Percentiles rank a stretch among this genome's conserved stretches.
Evolutionary conservation across 345 rosid genomes (phyloP).

Genomic region (Populus pruinosa): DNA sequence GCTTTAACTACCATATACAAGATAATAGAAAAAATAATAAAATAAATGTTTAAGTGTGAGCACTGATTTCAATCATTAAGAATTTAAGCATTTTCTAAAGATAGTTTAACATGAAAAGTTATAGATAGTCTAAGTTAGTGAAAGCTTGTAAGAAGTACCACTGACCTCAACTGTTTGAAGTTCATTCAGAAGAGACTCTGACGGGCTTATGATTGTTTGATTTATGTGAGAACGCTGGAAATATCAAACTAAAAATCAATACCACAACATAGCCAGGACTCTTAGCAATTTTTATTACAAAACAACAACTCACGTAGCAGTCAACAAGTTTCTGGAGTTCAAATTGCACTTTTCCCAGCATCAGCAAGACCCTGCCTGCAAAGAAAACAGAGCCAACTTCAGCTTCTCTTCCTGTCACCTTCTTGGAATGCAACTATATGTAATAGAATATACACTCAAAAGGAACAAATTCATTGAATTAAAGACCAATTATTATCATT

Average conservation of each 20-base stretch:
- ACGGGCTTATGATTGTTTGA: constrained; percentile 77
- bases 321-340: constrained; percentile 88
- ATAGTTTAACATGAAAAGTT: not conserved
- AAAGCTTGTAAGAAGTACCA: not conserved
- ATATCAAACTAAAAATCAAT: constrained; percentile 15
- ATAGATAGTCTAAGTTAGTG: not conserved
- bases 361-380: constrained; percentile 68
- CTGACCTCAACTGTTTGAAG: constrained; percentile 94
- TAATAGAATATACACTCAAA: not conserved
- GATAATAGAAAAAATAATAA: not conserved
- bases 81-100: not conserved
- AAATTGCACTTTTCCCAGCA: constrained; percentile 81
- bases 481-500: not conserved
- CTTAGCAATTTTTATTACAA: not conserved
- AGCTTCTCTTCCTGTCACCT: constrained; percentile 7
- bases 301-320: constrained; percentile 68
- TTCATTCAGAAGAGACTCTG: constrained; percentile 88
- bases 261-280: not conserved
- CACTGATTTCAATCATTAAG: not conserved
- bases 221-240: constrained; percentile 77
- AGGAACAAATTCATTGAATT: not conserved
- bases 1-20: not conserved
- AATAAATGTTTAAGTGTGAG: not conserved
- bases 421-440: not conserved
- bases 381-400: constrained; percentile 3